A percentile compares a stretch with the other conserved stretches of the same genome.
phyloP scores from a whole-genome alignment of 2,329 filamentous ascomycete genomes.

The Claviceps africana region DNA sequence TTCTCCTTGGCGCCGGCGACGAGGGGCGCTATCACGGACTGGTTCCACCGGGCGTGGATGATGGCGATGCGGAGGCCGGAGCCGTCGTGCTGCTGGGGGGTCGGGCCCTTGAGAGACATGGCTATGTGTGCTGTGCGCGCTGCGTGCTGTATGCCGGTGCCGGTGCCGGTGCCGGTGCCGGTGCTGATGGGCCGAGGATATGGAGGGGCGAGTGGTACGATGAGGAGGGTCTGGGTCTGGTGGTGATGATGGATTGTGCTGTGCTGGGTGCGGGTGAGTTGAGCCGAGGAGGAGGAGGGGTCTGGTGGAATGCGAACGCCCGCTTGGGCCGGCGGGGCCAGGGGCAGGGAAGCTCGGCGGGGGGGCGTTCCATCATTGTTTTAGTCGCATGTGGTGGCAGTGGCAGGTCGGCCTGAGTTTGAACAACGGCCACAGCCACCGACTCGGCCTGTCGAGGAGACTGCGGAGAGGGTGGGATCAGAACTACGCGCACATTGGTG shows the following conservation, averaged over 20 bases:
- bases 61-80: constrained; percentile 78
- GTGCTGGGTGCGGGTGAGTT: too few relatives aligned
- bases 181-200: neutral
- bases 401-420: neutral
- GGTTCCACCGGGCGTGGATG: constrained; percentile 93
- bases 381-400: too few relatives aligned
- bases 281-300: too few relatives aligned
- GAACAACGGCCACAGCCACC: too few relatives aligned
- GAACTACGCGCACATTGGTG: too few relatives aligned
- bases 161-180: neutral
- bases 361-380: too few relatives aligned
- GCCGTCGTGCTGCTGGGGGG: constrained; percentile 47
- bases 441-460: too few relatives aligned
- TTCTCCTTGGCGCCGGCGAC: constrained; percentile 67
- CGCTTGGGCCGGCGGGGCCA: too few relatives aligned
- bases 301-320: neutral
- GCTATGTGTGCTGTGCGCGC: neutral
- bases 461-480: too few relatives aligned
- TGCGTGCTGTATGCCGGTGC: neutral
- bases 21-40: constrained; percentile 71
- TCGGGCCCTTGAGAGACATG: constrained; percentile 43
- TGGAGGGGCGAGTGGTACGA: neutral
- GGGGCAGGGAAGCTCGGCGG: neutral
- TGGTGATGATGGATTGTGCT: neutral
- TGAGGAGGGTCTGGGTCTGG: neutral